These are phyloP conservation scores for Populus nigra DNA, from an alignment of 345 rosid species.

Conservation along the genomic window DNA sequence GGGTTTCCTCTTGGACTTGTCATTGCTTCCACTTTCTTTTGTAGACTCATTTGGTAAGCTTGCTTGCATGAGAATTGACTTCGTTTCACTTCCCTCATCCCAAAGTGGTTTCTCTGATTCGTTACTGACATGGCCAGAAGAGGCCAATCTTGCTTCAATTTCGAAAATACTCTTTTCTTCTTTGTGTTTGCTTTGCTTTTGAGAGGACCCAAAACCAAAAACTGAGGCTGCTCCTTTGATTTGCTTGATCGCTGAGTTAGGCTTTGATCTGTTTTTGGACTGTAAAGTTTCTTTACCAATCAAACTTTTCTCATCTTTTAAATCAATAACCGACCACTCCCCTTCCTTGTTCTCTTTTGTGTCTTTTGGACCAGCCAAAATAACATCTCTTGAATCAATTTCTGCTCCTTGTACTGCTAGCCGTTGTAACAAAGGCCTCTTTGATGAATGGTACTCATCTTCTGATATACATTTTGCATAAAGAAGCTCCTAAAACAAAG, in stretches of 20 bases:
- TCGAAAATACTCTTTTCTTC: slow-evolving; percentile 53
- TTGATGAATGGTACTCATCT: slow-evolving; percentile 68
- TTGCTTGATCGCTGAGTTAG: slow-evolving; percentile 46
- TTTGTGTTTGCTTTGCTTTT: slow-evolving; percentile 38
- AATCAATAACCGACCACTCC: slow-evolving; percentile 68
- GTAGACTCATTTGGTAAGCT: slow-evolving; percentile 25
- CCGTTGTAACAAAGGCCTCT: slow-evolving; percentile 67
- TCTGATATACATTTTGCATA: slow-evolving; percentile 67
- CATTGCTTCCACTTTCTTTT: slow-evolving; percentile 29
- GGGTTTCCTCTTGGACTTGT: slow-evolving; percentile 52
- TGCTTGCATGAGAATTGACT: slow-evolving; percentile 56
- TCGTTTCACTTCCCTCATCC: slow-evolving; percentile 44
- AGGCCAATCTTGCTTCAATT: slow-evolving; percentile 21
- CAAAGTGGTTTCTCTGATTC: slow-evolving; percentile 45
- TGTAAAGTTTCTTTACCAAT: slow-evolving; percentile 30
- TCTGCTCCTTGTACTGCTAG: slow-evolving; percentile 72
- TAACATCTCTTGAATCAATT: slow-evolving; percentile 56
- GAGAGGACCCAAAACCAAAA: slow-evolving; percentile 45
- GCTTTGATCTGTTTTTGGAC: slow-evolving; percentile 40
- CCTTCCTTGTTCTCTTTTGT: slow-evolving; percentile 46
- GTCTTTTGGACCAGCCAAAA: slow-evolving; percentile 32
- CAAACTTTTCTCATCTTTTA: slow-evolving; percentile 52
- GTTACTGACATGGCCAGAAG: not conserved
- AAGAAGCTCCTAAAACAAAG: slow-evolving; percentile 47
- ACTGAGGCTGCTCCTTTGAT: slow-evolving; percentile 63